Evolutionary conservation across 208 protist species (phyloP), one percentile per base, ranked within the genome.

Genomic region (Crithidia mellificae): DNA sequence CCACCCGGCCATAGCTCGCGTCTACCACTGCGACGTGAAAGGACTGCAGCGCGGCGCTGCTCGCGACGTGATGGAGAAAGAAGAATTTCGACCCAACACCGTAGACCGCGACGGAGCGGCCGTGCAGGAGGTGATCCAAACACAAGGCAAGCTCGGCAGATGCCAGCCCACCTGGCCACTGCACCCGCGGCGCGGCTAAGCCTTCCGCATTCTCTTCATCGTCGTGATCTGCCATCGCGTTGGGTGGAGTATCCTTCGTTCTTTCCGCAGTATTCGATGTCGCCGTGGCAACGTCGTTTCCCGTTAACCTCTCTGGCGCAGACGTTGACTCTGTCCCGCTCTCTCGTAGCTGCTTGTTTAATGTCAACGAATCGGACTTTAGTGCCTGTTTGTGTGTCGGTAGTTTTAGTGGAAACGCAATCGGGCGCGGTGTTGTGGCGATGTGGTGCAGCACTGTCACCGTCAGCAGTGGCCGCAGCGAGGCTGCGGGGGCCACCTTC

Each of bases 51-150:
- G 75, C 72, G 27, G 87, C 81, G 43, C 75, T 82, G 43, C 90
- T 84, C 8, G 72, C 57, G 29, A 91, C 77, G 69, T 93, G 85
- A 29, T 83, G 71, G 22, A 95, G 83, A 56, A 95, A 95, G 56
- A 88, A 88, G 43, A 73, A 77, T 58, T 93, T 93, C 20, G 90
- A 93, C 30, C 63, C 81, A 47, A 90, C 69, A 17, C 90, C 90
- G 68, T 86, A 91, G 12, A 95, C 85, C 12, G 80, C 90, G 39
- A 93, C 79, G 51, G 79, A 88, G 56, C 85, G 83, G 43, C 90
- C 90, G 9, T 90, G 83, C 46, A 85, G 61, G 6, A 95, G 59
- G 74, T 91, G 78, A 54, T 95, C 87, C 9, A 91, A 47, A 20
- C 64, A 77, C n/a, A 92, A 65, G n/a, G 77, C 68, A 22, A 91